Evolutionary conservation across 805 yeast species (phyloP).

Genomic region (Cyberlindnera sargentensis): DNA sequence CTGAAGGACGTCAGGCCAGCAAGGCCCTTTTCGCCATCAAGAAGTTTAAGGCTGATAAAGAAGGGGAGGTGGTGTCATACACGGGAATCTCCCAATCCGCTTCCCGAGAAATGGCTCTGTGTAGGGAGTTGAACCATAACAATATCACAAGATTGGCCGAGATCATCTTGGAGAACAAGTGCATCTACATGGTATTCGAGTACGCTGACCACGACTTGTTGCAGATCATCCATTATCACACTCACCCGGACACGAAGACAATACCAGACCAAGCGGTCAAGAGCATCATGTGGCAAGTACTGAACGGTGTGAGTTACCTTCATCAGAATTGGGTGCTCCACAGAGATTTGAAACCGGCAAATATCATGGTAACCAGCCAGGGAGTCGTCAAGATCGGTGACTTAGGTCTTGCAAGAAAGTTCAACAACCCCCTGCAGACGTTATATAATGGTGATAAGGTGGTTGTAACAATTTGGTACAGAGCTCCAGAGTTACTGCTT

Average conservation of each 20-base stretch:
- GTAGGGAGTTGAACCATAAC: constrained; percentile 76
- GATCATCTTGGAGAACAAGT: constrained; percentile 78
- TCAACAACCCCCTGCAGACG: constrained; percentile 80
- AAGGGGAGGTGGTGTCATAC: constrained; percentile 80
- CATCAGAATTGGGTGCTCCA: constrained; percentile 97
- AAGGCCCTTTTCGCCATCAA: constrained; percentile 61
- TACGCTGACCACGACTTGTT: constrained; percentile 93
- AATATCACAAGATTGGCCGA: constrained; percentile 78
- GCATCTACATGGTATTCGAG: constrained; percentile 92
- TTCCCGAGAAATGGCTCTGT: constrained; percentile 90
- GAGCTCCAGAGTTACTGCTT: constrained; percentile 87
- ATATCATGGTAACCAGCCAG: constrained; percentile 85
- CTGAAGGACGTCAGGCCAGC: constrained; percentile 40
- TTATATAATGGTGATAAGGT: constrained; percentile 90
- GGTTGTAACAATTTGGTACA: constrained; percentile 94
- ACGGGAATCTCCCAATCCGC: constrained; percentile 97
- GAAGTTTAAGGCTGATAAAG: constrained; percentile 91
- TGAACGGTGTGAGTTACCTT: constrained; percentile 83
- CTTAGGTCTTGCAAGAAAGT: constrained; percentile 83
- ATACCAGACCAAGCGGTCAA: constrained; percentile 73
- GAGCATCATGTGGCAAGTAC: constrained; percentile 85
- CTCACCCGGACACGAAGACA: constrained; percentile 61
- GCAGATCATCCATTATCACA: constrained; percentile 90
- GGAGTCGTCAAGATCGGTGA: constrained; percentile 97
- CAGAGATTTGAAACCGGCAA: constrained; percentile 95